Evolutionary conservation across 1,284 basidiomycete species (phyloP), one percentile per base, ranked within the genome.

Genomic region (Ceratobasidium sp.): DNA sequence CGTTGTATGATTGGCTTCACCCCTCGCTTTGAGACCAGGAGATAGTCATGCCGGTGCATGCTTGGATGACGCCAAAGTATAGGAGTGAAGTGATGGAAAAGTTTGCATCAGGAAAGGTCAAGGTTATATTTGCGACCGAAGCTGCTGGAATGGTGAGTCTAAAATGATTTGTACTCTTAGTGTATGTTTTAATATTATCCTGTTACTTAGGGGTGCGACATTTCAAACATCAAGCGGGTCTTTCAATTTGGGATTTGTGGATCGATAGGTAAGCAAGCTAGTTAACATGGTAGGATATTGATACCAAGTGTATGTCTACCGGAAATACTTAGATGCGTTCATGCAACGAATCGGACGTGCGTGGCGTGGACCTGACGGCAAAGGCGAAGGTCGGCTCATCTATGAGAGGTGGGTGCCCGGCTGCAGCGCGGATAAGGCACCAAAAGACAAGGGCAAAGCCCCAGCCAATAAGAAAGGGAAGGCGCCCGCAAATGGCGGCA

Each of bases 301-400:
- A 51, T 26, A 51, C 12, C 13, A 53, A 53, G 20, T 20, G 33
- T 33, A 33, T n/a, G 51, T 53, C 20, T 67, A n/a, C 51, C 23
- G 10, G 51, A 20, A 12, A 26, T 33, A 26, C 64, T 26, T 44
- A 68, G 49, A 68, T 39, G 46, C 66, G 23, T 68, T 68, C 23
- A 55, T 68, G 66, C 66, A 68, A 33, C 66, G 66, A 20, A 68
- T 51, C n/a, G 66, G 66, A 15, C 49, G 66, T 7, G 46, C 26
- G 51, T 51, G 46, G 51, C 66, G 66, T 28, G 66, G 46, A 4
- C 26, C 66, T 12, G 28, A 68, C 26, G 33, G 66, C 7, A 33
- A 13, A 15, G 66, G 66, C 46, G 46, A 68, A n/a, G 66, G 66
- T 13, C 53, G 66, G 66, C 44, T 68, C n/a, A 68, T 68, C 23